phyloP scores from a whole-genome alignment of 164 flowering plant species.

The Stephania yunnanensis region DNA sequence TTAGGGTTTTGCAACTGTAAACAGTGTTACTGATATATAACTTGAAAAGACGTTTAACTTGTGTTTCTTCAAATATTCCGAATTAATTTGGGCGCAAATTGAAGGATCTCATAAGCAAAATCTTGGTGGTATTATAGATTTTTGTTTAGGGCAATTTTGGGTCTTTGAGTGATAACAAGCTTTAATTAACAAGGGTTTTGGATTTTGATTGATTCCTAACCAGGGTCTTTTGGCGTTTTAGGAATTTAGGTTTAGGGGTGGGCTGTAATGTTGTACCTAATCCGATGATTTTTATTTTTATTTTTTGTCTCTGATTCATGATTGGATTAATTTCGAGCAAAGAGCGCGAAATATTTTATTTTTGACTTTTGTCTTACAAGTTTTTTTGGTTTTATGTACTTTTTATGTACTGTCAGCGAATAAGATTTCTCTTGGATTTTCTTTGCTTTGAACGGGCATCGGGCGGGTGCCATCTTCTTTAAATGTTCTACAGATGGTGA shows the following conservation, averaged over 20 bases:
- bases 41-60: no score
- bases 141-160: no score
- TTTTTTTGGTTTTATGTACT: background rate
- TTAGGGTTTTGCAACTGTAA: no score
- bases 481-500: background rate
- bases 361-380: background rate
- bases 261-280: background rate
- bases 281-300: background rate
- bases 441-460: background rate
- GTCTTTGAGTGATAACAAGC: background rate
- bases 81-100: background rate
- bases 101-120: background rate
- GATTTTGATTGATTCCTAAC: background rate
- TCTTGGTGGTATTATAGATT: background rate
- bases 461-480: background rate
- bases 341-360: slow-evolving; percentile 1
- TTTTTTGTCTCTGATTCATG: slow-evolving; percentile 2
- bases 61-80: background rate
- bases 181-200: background rate
- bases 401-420: background rate
- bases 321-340: slow-evolving; percentile 8
- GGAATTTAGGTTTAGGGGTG: background rate
- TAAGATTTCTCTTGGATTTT: background rate
- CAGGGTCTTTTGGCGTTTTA: background rate
- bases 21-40: no score